Conservation (phyloP, 108 stramenopile species). For the Pseudonitzschia pungens region DNA sequence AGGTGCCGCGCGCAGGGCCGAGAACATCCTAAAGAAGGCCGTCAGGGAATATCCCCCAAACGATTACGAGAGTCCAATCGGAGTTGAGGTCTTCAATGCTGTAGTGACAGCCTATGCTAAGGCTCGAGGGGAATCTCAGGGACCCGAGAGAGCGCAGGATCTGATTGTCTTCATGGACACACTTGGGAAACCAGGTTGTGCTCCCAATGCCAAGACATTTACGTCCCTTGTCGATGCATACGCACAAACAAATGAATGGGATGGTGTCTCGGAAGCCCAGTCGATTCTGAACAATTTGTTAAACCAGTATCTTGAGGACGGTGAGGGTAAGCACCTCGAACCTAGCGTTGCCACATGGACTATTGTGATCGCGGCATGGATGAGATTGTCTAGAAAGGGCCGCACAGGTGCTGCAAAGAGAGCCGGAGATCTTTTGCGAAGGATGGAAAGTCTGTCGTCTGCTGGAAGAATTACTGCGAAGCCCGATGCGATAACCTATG, state of each 20-base stretch:
- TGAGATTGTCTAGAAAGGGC: constrained; percentile 41
- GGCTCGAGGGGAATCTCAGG: constrained; percentile 47
- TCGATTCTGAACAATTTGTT: constrained; percentile 44
- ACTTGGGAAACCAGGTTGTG: constrained; percentile 26
- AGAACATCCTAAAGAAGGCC: constrained; percentile 40
- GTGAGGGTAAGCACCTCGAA: constrained; percentile 36
- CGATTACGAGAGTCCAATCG: constrained; percentile 22
- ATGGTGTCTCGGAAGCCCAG: constrained; percentile 31
- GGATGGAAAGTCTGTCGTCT: constrained; percentile 54
- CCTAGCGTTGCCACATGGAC: constrained; percentile 53
- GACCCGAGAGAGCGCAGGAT: constrained; percentile 61
- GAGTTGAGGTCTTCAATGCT: constrained; percentile 35
- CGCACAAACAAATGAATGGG: constrained; percentile 47
- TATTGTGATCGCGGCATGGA: constrained; percentile 49
- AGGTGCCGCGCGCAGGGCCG: constrained; percentile 36
- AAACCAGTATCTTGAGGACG: constrained; percentile 29
- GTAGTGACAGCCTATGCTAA: constrained; percentile 39
- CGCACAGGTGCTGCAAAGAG: constrained; percentile 49
- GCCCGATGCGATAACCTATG: constrained; percentile 50
- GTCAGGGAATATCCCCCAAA: constrained; percentile 36
- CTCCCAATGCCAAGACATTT: constrained; percentile 45
- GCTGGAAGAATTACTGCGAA: constrained; percentile 38
- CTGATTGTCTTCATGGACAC: constrained; percentile 57
- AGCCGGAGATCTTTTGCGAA: constrained; percentile 52
- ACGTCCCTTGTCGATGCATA: constrained; percentile 54